phyloP scores from a whole-genome alignment of 1,284 basidiomycete genomes.

The Trametes polyzona region DNA sequence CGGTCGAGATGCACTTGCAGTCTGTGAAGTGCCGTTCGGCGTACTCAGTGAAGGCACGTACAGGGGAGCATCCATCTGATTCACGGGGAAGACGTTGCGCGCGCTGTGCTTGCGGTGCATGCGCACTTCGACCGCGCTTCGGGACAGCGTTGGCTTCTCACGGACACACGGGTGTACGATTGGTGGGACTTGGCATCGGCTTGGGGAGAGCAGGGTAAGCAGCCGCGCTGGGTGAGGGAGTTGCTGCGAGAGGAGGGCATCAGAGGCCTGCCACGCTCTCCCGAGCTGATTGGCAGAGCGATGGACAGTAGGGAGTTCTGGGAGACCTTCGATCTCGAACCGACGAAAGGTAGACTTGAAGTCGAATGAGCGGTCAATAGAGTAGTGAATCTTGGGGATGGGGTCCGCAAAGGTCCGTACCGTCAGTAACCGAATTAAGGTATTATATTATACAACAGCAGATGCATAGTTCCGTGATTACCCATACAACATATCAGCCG shows the following conservation, averaged over 20 bases:
- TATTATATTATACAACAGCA: conserved; percentile 4
- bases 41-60: background rate
- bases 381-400: conserved; percentile 43
- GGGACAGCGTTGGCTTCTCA: conserved; percentile 60
- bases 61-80: conserved; percentile 64
- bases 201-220: conserved; percentile 43
- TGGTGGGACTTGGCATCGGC: conserved; percentile 70
- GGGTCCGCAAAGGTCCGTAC: too few relatives aligned
- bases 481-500: background rate
- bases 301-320: conserved; percentile 68
- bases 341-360: conserved; percentile 26
- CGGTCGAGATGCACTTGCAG: conserved; percentile 10
- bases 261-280: conserved; percentile 53
- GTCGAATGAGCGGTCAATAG: conserved; percentile 27
- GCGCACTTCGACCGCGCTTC: conserved; percentile 43
- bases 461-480: too few relatives aligned
- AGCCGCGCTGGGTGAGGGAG: conserved; percentile 55
- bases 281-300: conserved; percentile 52
- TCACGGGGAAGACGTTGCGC: conserved; percentile 60
- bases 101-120: conserved; percentile 60
- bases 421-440: too few relatives aligned
- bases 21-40: background rate
- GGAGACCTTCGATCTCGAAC: conserved; percentile 46
- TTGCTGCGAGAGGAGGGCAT: conserved; percentile 58
- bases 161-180: conserved; percentile 63